Evolutionary conservation across 495 filamentous ascomycete genomes (phyloP).

Genomic region (Aspergillus nidulans): DNA sequence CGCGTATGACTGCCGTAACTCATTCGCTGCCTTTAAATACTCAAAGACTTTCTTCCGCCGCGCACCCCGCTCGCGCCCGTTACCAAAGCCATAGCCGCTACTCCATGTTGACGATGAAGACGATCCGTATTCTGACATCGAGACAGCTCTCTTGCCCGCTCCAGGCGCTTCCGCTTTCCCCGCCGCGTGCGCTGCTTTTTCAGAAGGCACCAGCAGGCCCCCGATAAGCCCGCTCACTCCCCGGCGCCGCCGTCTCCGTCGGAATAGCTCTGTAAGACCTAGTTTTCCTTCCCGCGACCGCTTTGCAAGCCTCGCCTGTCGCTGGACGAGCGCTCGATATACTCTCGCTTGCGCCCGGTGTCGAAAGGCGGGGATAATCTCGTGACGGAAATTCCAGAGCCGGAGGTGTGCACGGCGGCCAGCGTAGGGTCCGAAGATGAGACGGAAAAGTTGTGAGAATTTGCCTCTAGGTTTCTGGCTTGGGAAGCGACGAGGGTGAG

Average conservation of each 20-base stretch:
- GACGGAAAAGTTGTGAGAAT: constrained; percentile 27
- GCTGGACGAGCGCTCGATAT: constrained; percentile 65
- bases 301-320: constrained; percentile 51
- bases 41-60: constrained; percentile 77
- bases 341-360: constrained; percentile 67
- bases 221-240: neutral
- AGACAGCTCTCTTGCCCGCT: constrained; percentile 5
- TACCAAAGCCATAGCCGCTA: constrained; percentile 7
- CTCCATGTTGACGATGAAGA: constrained; percentile 26
- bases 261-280: constrained; percentile 47
- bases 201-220: constrained; percentile 4
- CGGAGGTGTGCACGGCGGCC: constrained; percentile 56
- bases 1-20: constrained; percentile 80
- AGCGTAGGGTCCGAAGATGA: constrained; percentile 55
- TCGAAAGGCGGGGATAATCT: constrained; percentile 66
- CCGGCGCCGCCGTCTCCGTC: constrained; percentile 35
- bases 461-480: constrained; percentile 18
- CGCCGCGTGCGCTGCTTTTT: constrained; percentile 8
- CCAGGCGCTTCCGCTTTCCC: constrained; percentile 10
- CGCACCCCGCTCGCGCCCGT: constrained; percentile 55
- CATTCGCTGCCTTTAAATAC: constrained; percentile 83
- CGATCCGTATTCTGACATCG: constrained; percentile 39
- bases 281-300: constrained; percentile 21
- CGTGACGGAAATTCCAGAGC: constrained; percentile 64
- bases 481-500: constrained; percentile 17